These are phyloP conservation scores for Ustilago hordei DNA, from an alignment of 1,284 basidiomycete species.

Conservation along the genomic window DNA sequence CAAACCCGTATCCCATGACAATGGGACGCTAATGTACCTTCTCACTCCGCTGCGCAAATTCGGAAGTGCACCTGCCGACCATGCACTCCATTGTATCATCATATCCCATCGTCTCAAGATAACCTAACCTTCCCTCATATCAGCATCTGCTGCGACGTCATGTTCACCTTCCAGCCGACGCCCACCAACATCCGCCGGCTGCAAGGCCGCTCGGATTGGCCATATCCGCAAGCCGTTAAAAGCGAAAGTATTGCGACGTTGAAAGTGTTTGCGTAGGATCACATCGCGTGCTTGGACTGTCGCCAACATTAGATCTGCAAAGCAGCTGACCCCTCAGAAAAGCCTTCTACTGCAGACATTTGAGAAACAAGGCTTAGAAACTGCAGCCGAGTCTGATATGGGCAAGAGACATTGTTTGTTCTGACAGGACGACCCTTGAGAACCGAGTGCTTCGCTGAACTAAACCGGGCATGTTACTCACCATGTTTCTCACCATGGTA, in stretches of 20 bases:
- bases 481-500: not conserved
- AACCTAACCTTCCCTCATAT: not conserved
- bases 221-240: conserved; percentile 1
- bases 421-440: too few species aligned
- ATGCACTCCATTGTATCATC: not conserved
- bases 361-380: not conserved
- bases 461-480: not conserved
- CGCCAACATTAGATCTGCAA: not conserved
- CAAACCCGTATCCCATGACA: not conserved
- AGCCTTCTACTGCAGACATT: not conserved
- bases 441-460: too few species aligned
- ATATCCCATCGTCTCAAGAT: not conserved
- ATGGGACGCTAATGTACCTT: conserved; percentile 23
- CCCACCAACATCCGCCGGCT: conserved; percentile 1
- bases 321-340: not conserved
- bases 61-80: conserved; percentile 17
- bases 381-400: not conserved
- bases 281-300: not conserved
- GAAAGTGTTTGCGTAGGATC: not conserved
- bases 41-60: conserved; percentile 7
- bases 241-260: not conserved
- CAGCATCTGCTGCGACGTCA: not conserved
- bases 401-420: too few species aligned
- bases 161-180: not conserved
- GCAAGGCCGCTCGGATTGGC: not conserved